Base-by-base conservation (phyloP, 805 yeast genomes). In the Ogataea allantospora region DNA sequence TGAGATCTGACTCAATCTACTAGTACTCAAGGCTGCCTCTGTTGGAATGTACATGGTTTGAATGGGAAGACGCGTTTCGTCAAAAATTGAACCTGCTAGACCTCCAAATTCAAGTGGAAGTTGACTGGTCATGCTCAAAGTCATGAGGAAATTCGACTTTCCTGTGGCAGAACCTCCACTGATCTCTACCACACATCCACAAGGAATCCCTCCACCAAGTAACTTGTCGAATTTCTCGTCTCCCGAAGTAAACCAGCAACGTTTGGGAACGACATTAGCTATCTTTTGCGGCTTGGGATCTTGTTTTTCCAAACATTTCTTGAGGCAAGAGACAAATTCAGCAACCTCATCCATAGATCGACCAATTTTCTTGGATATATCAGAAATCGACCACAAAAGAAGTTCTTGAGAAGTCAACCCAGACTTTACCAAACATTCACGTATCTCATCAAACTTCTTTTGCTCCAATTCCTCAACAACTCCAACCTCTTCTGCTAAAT, bases 81-180 rank as follows among this genome's bases (percentile, higher is more conserved):
- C 44, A 35, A 57, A 58, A 2, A 60, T 42, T 2, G 62, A 57
- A 1, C 49, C 44, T 1, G 63, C 68, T 7, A 75, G 43, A 0
- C 85, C 84, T 4, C 79, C 78, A 24, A 61, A 46, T 12, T 57
- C 62, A 8, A 17, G 30, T 0, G 80, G 72, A 7, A 74, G 48
- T 46, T 81, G 88, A 9, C 80, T 77, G 2, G 78, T 63, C 3
- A 78, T 63, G 2, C 83, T 68, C 35, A 88, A 51, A 47, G 83
- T 91, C 65, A 81, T 70, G 17, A 84, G 62, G 4, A 89, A 62
- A 48, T 89, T 95, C 0, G 96, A 81, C 53, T 91, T 91, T 0
- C 96, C 98, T 1, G 84, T 73, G 0, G 95, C 85, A 34, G 95
- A 78, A 17, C 82, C 83, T 0, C 98, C 98, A 49, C 78, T 80